Conservation (phyloP, 1,284 basidiomycete genomes). For the Wolfiporia cocos region DNA sequence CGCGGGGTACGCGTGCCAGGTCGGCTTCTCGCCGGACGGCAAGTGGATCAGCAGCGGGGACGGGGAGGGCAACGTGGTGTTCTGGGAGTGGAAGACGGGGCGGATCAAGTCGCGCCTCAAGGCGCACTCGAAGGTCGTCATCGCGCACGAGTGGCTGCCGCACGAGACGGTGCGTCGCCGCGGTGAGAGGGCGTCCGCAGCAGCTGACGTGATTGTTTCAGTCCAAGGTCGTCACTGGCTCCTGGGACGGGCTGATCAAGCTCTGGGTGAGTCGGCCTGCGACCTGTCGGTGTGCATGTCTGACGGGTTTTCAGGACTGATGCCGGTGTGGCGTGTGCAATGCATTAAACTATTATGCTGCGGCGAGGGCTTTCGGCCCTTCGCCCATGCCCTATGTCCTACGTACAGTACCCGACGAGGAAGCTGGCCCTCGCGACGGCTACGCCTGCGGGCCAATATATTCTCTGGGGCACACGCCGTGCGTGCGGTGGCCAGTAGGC, state of each 20-base stretch:
- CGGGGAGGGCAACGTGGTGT: conserved; percentile 90
- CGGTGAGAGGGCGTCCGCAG: neutral
- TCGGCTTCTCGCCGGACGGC: conserved; percentile 96
- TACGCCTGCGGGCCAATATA: too few relatives aligned
- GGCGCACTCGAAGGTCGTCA: conserved; percentile 92
- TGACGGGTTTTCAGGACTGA: too few relatives aligned
- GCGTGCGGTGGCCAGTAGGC: too few relatives aligned
- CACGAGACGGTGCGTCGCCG: conserved; percentile 82
- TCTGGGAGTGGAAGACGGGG: conserved; percentile 99
- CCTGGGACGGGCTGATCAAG: conserved; percentile 97
- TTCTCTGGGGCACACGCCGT: too few relatives aligned
- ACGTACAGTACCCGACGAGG: too few relatives aligned
- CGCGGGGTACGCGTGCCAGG: conserved; percentile 94
- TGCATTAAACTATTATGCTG: too few relatives aligned
- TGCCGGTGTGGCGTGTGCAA: too few relatives aligned
- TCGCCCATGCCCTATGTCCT: too few relatives aligned
- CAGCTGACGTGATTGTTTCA: conserved; percentile 28
- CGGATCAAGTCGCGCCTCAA: conserved; percentile 86
- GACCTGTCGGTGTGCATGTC: too few relatives aligned
- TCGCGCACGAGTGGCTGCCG: conserved; percentile 96
- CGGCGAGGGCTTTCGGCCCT: too few relatives aligned
- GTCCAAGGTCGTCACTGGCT: conserved; percentile 94
- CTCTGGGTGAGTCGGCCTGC: conserved; percentile 66
- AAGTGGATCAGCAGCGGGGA: conserved; percentile 97
- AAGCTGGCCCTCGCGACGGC: too few relatives aligned